Base-by-base conservation (phyloP, 768 basidiomycete species). In the Strobilomyces echinocephalus region DNA sequence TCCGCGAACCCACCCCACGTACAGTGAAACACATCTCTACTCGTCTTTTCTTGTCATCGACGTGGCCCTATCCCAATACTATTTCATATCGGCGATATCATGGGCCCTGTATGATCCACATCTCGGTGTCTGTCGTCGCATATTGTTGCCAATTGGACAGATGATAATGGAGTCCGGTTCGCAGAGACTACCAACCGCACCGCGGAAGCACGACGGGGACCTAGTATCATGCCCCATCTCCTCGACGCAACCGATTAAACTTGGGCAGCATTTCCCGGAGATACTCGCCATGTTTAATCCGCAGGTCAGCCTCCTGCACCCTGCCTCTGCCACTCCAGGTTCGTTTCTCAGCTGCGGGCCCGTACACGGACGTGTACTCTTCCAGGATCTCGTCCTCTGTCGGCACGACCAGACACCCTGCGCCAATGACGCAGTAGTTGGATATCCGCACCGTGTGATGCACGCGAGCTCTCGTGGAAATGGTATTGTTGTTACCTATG, bases 271-370 rank as follows among this genome's bases (percentile, higher is more conserved):
- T 93, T 67, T 97, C 95, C 40, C 85, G 76, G 48, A 98, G 76
- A 68, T 97, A 97, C 62, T 95, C 93, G 5, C 85, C 82, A 62
- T 97, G 95, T 65, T 97, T 97, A 42, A 80, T 74, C 49, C 91
- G 77, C 55, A 97, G 68, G 63, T 92, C 92, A 26, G 79, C 78
- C 62, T 94, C 94, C 63, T 95, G 92, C 0, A 85, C 75, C 59
- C 84, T 82, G 8, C 91, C 91, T 56, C 87, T 78, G 15, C 91
- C 92, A 58, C 89, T 92, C 91, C 94, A 97, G 8, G 69, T 79
- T 46, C 92, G 75, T 50, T 87, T 76, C 56, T 91, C 85, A 1
- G 85, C 82, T 8, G 78, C 76, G 5, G 83, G 80, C 0, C 95
- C 93, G 66, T 89, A 94, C 6, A 95, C 76, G 9, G 88, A 84